Conservation (phyloP, 2,329 filamentous ascomycete species). For the Colletotrichum musicola region DNA sequence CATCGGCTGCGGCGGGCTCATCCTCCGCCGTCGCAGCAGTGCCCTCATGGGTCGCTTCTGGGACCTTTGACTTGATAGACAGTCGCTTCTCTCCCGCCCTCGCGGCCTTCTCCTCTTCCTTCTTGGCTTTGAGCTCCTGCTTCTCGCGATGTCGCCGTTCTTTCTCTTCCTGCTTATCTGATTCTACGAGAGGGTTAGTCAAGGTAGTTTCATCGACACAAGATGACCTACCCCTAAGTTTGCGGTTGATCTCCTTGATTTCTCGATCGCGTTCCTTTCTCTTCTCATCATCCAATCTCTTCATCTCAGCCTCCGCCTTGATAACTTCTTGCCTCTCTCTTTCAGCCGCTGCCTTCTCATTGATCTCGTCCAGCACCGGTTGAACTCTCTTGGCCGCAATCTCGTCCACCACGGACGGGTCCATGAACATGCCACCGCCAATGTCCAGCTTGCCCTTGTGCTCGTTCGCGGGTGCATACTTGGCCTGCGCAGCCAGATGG, state of each 20-base stretch:
- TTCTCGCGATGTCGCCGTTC: constrained; percentile 65
- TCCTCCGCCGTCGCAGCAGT: background rate
- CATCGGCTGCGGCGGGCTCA: background rate
- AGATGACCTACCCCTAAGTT: constrained; percentile 68
- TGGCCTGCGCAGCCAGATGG: constrained; percentile 74
- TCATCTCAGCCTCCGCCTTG: constrained; percentile 73
- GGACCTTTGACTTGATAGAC: constrained; percentile 54
- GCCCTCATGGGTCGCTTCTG: constrained; percentile 38
- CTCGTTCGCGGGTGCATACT: constrained; percentile 62
- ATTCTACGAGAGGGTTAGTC: constrained; percentile 48
- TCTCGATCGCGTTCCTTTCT: constrained; percentile 66
- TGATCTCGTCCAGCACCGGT: constrained; percentile 87
- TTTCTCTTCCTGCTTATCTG: constrained; percentile 62
- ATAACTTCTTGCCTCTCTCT: constrained; percentile 74
- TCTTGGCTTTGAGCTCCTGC: constrained; percentile 57
- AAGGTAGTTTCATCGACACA: background rate
- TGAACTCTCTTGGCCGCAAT: constrained; percentile 84
- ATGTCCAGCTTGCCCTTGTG: constrained; percentile 73
- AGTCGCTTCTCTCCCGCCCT: constrained; percentile 66
- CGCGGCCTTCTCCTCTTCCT: constrained; percentile 64
- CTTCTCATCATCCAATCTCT: constrained; percentile 69
- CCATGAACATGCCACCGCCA: constrained; percentile 84
- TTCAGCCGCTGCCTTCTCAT: constrained; percentile 80
- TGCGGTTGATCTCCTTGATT: constrained; percentile 65
- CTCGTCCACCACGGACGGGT: constrained; percentile 81